These are phyloP conservation scores for Cryptococcus sp. DNA, from an alignment of 1,284 basidiomycete genomes.

Conservation along the genomic window DNA sequence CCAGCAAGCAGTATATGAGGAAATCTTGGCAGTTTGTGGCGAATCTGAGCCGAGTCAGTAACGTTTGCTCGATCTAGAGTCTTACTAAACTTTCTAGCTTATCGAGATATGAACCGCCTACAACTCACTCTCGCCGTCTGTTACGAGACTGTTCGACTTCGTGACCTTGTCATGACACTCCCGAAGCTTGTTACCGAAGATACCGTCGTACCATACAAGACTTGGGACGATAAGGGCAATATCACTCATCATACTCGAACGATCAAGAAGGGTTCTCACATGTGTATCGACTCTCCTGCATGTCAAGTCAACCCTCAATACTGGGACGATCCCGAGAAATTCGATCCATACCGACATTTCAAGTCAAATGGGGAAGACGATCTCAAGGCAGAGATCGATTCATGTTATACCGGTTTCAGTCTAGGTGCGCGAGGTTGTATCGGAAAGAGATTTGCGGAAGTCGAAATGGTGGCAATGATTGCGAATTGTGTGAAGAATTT, in stretches of 20 bases:
- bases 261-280: slow-evolving; percentile 19
- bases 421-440: slow-evolving; percentile 55
- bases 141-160: slow-evolving; percentile 60
- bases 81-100: slow-evolving; percentile 25
- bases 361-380: slow-evolving; percentile 15
- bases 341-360: slow-evolving; percentile 55
- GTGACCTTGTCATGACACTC: slow-evolving; percentile 55
- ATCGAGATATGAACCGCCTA: slow-evolving; percentile 54
- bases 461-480: slow-evolving; percentile 54
- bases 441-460: slow-evolving; percentile 51
- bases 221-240: slow-evolving; percentile 15
- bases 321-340: slow-evolving; percentile 55
- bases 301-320: slow-evolving; percentile 49
- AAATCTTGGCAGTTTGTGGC: too few relatives aligned
- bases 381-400: not conserved
- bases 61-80: too few relatives aligned
- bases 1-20: too few relatives aligned
- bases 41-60: too few relatives aligned
- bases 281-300: slow-evolving; percentile 21
- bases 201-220: slow-evolving; percentile 25
- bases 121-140: slow-evolving; percentile 50
- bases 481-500: slow-evolving; percentile 53
- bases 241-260: slow-evolving; percentile 9
- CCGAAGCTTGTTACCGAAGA: slow-evolving; percentile 44
- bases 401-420: slow-evolving; percentile 53